Conservation (phyloP, 1,139 yeast genomes). For the Petasospora rhodanensis region DNA sequence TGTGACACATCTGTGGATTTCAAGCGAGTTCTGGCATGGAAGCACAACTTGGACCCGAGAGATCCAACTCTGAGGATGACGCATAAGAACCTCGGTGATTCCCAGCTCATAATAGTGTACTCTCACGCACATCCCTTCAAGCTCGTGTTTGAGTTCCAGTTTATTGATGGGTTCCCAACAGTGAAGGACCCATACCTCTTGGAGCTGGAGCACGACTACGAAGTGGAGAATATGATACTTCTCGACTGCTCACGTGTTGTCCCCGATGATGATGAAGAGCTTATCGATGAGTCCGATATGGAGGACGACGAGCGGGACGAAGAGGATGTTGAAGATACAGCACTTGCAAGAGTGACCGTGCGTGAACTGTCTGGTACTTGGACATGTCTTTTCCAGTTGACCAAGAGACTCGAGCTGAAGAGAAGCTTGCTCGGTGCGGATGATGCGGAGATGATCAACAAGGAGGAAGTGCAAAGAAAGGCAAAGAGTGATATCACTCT, state of each 20-base stretch:
- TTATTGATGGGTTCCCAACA: constrained; percentile 36
- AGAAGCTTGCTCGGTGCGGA: no score
- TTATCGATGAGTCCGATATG: no score
- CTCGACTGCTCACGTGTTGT: no score
- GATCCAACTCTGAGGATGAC: constrained; percentile 54
- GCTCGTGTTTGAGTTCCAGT: constrained; percentile 41
- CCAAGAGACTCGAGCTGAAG: no score
- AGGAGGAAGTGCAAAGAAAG: no score
- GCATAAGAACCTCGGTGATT: constrained; percentile 26
- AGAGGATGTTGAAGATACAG: no score
- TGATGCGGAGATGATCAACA: no score
- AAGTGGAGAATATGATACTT: background rate
- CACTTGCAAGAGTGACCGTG: no score
- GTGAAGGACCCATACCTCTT: constrained; percentile 38
- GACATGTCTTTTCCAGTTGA: no score
- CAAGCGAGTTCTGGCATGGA: constrained; percentile 58
- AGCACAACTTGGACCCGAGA: constrained; percentile 50
- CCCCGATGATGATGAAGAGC: constrained; percentile 4
- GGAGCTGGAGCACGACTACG: constrained; percentile 4
- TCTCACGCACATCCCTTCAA: constrained; percentile 41
- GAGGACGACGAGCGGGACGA: no score
- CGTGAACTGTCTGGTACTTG: no score
- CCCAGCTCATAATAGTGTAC: constrained; percentile 34
- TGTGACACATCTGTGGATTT: constrained; percentile 31
- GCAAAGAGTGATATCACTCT: no score